Base-by-base conservation (phyloP, 176 grass and related monocot genomes). In the Zea luxurians region DNA sequence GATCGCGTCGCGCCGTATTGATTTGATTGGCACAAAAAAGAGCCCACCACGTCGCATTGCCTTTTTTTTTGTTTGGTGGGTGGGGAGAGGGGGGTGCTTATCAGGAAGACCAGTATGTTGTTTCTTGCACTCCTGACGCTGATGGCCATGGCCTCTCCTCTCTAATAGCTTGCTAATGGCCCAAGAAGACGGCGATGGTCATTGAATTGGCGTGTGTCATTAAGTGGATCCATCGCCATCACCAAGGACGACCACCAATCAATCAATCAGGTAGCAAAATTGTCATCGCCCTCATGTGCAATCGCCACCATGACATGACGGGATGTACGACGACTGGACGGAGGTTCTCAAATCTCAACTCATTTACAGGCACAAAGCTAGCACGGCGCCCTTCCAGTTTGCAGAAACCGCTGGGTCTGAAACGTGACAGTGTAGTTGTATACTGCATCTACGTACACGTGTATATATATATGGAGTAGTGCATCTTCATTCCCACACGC, bases 71-170 rank as follows among this genome's bases (percentile, higher is more conserved):
- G 64, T 27, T 27, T 27, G 27, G 27, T 27, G 27, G 27, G 27
- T 27, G 27, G 27, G 27, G 27, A 27, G 27, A 27, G 27, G 27
- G 27, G 27, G 27, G n/a, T 27, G 45, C 10, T 63, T 52, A 61
- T 61, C 69, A 74, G 54, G 64, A 83, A 61, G 55, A 83, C 69
- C 52, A 40, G 16, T 75, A 7, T 62, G 13, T 61, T 74, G 55
- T 75, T 64, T 83, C 38, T 75, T 83, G 38, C 54, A 35, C 45
- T 27, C 45, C 0, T 57, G 38, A 84, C 48, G 27, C 10, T 48
- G 61, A 88, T 79, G 42, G 11, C 41, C 11, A 49, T 21, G 15
- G 10, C 2, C 3, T 3, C 5, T 37, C n/a, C 37, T 13, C 61
- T 60, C 10, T 55, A 59, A 1, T 40, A 2, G n/a, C n/a, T 40